phyloP scores from a whole-genome alignment of 1,139 yeast species.

The Geotrichum carabidarum region DNA sequence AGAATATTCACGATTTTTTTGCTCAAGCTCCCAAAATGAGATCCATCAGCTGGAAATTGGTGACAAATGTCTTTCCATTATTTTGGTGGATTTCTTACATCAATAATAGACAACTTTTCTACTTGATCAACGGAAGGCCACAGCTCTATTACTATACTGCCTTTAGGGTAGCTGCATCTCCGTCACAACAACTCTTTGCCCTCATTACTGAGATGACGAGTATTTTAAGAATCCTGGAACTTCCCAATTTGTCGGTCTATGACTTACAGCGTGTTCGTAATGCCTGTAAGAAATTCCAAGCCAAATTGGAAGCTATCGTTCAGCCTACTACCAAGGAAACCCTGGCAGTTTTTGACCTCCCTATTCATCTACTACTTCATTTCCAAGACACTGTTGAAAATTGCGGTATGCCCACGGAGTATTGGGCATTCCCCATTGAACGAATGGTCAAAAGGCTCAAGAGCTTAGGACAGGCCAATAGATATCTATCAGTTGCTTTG shows the following conservation, averaged over 20 bases:
- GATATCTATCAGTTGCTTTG: too few species aligned
- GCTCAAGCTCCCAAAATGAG: background rate
- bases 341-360: background rate
- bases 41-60: background rate
- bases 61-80: background rate
- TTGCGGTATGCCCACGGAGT: background rate
- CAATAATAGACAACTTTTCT: too few species aligned
- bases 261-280: background rate
- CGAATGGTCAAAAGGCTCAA: too few species aligned
- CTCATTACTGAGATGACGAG: background rate
- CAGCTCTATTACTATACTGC: too few species aligned
- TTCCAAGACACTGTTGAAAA: background rate
- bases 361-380: background rate
- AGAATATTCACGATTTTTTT: background rate
- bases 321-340: background rate
- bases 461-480: too few species aligned
- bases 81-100: background rate
- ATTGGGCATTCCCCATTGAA: background rate
- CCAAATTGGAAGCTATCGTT: background rate
- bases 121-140: too few species aligned
- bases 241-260: background rate
- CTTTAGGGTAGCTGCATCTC: background rate
- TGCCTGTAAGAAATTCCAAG: background rate
- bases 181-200: background rate
- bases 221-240: background rate